phyloP scores from a whole-genome alignment of 805 yeast genomes.

The Teunomyces kruisii region DNA sequence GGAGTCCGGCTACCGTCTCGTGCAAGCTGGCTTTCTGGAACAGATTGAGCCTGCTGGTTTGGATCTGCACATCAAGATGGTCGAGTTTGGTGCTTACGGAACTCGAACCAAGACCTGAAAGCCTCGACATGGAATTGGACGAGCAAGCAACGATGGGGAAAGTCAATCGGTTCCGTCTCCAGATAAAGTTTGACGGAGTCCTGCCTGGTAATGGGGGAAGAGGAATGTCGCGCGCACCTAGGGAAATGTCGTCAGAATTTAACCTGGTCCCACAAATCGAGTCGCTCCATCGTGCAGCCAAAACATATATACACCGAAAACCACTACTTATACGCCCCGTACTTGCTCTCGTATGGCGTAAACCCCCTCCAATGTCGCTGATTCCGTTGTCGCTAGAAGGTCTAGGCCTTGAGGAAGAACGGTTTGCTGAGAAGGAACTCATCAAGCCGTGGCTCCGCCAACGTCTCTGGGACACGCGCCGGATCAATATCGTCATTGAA shows the following conservation, averaged over 20 bases:
- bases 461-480: constrained; percentile 44
- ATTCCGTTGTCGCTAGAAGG: constrained; percentile 11
- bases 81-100: not conserved
- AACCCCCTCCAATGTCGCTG: not conserved
- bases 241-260: too few relatives aligned
- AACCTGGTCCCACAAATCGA: too few relatives aligned
- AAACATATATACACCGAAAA: too few relatives aligned
- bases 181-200: too few relatives aligned
- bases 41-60: constrained; percentile 1
- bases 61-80: constrained; percentile 2
- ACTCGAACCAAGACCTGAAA: not conserved
- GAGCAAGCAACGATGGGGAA: not conserved
- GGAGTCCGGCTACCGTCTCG: constrained; percentile 4
- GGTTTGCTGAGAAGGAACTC: constrained; percentile 39
- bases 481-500: constrained; percentile 59
- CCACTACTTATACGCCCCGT: too few relatives aligned
- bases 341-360: too few relatives aligned
- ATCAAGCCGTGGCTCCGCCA: constrained; percentile 63
- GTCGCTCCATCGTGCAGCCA: too few relatives aligned
- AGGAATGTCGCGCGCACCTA: not conserved
- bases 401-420: constrained; percentile 19
- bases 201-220: too few relatives aligned
- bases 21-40: constrained; percentile 12
- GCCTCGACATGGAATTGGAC: not conserved
- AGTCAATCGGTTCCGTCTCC: too few relatives aligned